phyloP scores from a whole-genome alignment of 176 grass and related monocot genomes.

The Olyra latifolia region DNA sequence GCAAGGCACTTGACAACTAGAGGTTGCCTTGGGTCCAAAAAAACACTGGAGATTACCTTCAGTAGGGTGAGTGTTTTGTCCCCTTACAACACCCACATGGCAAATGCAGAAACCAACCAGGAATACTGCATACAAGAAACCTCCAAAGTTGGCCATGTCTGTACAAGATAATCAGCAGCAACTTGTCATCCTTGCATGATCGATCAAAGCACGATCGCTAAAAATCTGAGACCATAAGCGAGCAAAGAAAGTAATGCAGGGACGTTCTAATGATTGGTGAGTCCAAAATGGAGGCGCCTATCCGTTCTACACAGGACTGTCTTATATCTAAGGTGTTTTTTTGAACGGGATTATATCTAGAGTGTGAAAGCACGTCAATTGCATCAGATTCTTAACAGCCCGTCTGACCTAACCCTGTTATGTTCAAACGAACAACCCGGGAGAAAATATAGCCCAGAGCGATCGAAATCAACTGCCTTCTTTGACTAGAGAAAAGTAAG shows the following conservation, averaged over 20 bases:
- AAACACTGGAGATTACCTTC: conserved; percentile 58
- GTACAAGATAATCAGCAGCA: conserved; percentile 9
- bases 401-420: conserved; percentile 14
- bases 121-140: conserved; percentile 18
- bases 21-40: too few species aligned
- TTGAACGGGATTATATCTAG: neutral
- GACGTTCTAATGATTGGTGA: neutral
- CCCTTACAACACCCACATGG: conserved; percentile 38
- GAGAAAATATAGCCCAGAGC: conserved; percentile 15
- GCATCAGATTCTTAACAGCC: conserved; percentile 24
- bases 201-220: neutral
- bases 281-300: conserved; percentile 12
- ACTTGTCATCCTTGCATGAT: conserved; percentile 16
- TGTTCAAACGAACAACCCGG: conserved; percentile 13
- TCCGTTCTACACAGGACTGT: neutral
- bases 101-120: conserved; percentile 50
- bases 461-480: conserved; percentile 23
- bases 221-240: conserved; percentile 18
- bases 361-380: conserved; percentile 24
- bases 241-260: neutral
- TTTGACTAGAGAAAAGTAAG: conserved; percentile 41
- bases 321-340: conserved; percentile 12
- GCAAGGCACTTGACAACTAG: neutral
- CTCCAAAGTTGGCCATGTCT: conserved; percentile 49
- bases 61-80: conserved; percentile 56